Percentiles rank a stretch among this genome's conserved stretches.
These are phyloP conservation scores for Populus simonii DNA, from an alignment of 345 rosid genomes.

Conservation along the genomic window DNA sequence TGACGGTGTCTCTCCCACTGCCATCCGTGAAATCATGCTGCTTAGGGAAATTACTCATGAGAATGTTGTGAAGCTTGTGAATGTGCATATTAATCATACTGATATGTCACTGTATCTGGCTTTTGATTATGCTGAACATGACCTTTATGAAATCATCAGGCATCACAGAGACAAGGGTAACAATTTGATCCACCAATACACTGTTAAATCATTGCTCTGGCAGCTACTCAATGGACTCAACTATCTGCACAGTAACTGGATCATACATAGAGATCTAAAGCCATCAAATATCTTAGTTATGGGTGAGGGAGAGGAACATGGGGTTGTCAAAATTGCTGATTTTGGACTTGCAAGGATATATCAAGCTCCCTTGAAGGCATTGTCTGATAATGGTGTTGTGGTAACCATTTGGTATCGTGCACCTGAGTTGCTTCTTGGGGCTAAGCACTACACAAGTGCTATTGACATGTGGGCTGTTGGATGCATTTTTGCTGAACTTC, in stretches of 20 bases:
- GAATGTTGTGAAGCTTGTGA: conserved; percentile 95
- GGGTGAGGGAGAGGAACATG: conserved; percentile 98
- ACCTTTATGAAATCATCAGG: conserved; percentile 90
- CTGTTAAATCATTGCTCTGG: conserved; percentile 93
- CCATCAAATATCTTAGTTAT: conserved; percentile 98
- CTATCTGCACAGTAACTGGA: conserved; percentile 98
- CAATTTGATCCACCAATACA: conserved; percentile 66
- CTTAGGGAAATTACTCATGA: conserved; percentile 92
- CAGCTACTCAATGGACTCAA: conserved; percentile 97
- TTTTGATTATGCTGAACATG: conserved; percentile 92
- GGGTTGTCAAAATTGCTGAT: conserved; percentile 94
- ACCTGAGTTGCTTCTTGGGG: conserved; percentile 96
- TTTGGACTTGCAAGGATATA: conserved; percentile 96
- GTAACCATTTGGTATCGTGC: conserved; percentile 99
- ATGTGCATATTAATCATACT: conserved; percentile 89
- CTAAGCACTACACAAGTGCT: conserved; percentile 94
- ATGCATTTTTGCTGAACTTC: conserved; percentile 93
- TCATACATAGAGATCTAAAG: conserved; percentile 93
- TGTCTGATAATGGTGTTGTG: conserved; percentile 89
- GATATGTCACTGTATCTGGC: conserved; percentile 98
- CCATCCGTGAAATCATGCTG: conserved; percentile 98
- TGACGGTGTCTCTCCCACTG: conserved; percentile 99
- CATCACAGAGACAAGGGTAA: conserved; percentile 83
- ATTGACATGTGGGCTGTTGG: conserved; percentile 99
- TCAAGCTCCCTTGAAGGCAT: conserved; percentile 86